These are phyloP conservation scores for Plantago rigida DNA, from an alignment of 305 asterid species.

Conservation along the genomic window DNA sequence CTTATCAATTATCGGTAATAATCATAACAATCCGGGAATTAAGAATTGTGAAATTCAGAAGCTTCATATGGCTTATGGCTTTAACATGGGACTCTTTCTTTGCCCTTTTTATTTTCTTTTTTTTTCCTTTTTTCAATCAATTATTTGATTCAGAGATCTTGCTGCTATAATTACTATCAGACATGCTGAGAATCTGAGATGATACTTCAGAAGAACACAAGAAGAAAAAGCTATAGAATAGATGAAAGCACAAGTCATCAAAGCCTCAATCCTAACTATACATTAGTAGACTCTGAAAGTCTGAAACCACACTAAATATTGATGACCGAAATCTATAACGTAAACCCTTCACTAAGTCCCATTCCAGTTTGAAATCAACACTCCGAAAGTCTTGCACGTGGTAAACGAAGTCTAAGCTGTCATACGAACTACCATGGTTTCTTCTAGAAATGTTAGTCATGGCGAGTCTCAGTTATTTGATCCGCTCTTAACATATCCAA, in stretches of 20 bases:
- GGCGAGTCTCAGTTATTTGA: constrained; percentile 27
- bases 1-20: no score
- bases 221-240: neutral
- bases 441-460: constrained; percentile 43
- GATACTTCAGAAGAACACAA: neutral
- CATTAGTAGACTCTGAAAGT: neutral
- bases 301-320: neutral
- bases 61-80: neutral
- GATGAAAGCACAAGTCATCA: neutral
- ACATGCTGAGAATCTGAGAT: neutral
- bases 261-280: neutral
- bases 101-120: no score
- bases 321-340: constrained; percentile 9
- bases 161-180: neutral
- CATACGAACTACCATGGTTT: constrained; percentile 21
- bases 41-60: no score
- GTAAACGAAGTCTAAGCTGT: constrained; percentile 13
- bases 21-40: no score
- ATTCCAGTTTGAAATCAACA: constrained; percentile 7
- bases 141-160: neutral
- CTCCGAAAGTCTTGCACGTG: constrained; percentile 9
- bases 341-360: neutral
- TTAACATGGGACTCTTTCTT: neutral
- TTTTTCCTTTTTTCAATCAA: neutral
- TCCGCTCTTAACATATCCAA: constrained; percentile 49